Conservation (phyloP, 345 rosid genomes). For the Ailanthus altissimus region DNA sequence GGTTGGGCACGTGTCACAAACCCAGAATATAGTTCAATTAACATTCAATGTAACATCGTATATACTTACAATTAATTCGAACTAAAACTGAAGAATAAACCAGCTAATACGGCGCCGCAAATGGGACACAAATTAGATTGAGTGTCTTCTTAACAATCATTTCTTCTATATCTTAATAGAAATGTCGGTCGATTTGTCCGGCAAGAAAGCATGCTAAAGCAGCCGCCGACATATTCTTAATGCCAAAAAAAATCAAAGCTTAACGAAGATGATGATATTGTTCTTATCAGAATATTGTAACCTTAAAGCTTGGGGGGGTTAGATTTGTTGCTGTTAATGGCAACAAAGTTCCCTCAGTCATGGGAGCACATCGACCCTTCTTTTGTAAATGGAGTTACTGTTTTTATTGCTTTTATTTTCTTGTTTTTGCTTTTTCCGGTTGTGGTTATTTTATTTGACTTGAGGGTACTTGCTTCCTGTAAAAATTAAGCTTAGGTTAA, state of each 20-base stretch:
- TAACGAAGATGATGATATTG: neutral
- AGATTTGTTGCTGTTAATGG: conserved; percentile 19
- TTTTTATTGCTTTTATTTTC: neutral
- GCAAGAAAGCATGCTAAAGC: conserved; percentile 21
- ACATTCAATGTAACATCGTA: neutral
- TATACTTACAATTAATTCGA: neutral
- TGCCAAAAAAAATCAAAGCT: neutral
- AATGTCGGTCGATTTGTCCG: conserved; percentile 29
- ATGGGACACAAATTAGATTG: conserved; percentile 18
- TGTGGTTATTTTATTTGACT: no score
- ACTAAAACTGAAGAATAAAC: neutral
- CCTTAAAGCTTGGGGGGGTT: conserved; percentile 10
- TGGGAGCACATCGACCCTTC: neutral
- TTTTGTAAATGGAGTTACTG: neutral
- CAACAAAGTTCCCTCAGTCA: conserved; percentile 10
- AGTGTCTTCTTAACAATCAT: conserved; percentile 12
- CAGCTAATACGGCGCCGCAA: neutral
- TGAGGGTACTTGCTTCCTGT: no score
- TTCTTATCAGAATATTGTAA: conserved; percentile 6
- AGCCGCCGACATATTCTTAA: neutral
- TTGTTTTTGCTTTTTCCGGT: no score
- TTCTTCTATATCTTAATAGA: conserved; percentile 5
- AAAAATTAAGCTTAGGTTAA: no score
- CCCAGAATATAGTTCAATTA: neutral
- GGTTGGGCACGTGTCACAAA: neutral